These are phyloP conservation scores for Tulasnella sp. DNA, from an alignment of 768 basidiomycete genomes.

Conservation along the genomic window DNA sequence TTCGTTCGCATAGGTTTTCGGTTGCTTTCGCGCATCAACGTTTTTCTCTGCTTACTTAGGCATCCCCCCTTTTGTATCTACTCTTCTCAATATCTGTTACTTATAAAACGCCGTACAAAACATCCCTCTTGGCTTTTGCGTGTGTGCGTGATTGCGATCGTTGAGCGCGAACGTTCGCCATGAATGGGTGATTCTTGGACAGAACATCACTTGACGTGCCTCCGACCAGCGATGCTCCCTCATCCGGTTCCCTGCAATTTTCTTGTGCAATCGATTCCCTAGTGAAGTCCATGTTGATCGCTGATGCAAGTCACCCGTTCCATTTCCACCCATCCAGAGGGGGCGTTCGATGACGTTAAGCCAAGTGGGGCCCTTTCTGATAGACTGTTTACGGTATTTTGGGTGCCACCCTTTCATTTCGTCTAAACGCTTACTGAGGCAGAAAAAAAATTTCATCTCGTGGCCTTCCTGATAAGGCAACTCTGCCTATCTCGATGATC, in stretches of 20 bases:
- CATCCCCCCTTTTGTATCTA: background rate
- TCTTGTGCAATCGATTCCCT: background rate
- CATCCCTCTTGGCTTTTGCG: background rate
- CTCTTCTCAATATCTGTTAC: background rate
- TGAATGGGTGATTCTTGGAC: background rate
- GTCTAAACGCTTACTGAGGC: background rate
- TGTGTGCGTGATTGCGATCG: background rate
- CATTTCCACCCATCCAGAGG: background rate
- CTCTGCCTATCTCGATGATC: constrained; percentile 9
- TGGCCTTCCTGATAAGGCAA: background rate
- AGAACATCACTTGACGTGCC: background rate
- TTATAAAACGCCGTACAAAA: background rate
- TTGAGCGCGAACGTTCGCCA: background rate
- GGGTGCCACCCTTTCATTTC: constrained; percentile 5
- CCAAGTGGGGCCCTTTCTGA: background rate
- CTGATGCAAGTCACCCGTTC: background rate
- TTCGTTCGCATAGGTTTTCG: background rate
- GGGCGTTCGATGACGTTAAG: background rate
- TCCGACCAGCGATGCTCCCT: background rate
- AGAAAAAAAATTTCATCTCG: background rate
- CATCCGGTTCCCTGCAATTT: background rate
- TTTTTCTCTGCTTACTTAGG: background rate
- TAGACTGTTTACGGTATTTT: constrained; percentile 2
- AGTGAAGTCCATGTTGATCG: background rate
- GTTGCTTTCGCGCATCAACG: background rate